These are phyloP conservation scores for Chaetomiaceae sp. DNA, from an alignment of 2,329 filamentous ascomycete species.

Conservation along the genomic window DNA sequence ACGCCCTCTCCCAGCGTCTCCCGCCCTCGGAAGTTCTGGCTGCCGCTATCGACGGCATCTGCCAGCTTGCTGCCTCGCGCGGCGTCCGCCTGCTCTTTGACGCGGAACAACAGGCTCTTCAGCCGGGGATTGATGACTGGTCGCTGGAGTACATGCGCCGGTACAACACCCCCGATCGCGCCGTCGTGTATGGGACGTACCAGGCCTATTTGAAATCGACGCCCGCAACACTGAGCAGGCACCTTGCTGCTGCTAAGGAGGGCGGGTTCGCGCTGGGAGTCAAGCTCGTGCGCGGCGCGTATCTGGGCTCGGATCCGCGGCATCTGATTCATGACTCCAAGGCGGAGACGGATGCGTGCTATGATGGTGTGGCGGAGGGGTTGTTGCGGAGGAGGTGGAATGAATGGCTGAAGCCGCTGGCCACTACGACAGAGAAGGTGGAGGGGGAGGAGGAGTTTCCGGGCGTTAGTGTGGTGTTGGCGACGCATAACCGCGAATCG, in stretches of 20 bases:
- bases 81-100: slow-evolving; percentile 76
- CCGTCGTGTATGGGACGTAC: slow-evolving; percentile 76
- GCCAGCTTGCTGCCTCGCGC: slow-evolving; percentile 63
- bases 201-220: slow-evolving; percentile 69
- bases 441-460: slow-evolving; percentile 45
- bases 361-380: slow-evolving; percentile 65
- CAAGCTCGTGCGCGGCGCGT: slow-evolving; percentile 73
- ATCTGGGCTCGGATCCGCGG: slow-evolving; percentile 65
- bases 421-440: no score
- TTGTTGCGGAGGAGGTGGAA: slow-evolving; percentile 63
- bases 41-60: slow-evolving; percentile 68
- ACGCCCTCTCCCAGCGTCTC: slow-evolving; percentile 58
- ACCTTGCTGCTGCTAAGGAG: slow-evolving; percentile 55
- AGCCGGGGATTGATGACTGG: slow-evolving; percentile 77
- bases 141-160: slow-evolving; percentile 70
- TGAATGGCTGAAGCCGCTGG: slow-evolving; percentile 43
- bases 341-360: slow-evolving; percentile 64
- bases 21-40: slow-evolving; percentile 61
- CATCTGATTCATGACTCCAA: slow-evolving; percentile 69
- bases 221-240: slow-evolving; percentile 51
- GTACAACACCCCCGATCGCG: slow-evolving; percentile 63
- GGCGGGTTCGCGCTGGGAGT: slow-evolving; percentile 65
- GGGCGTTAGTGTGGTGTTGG: slow-evolving; percentile 62
- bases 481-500: slow-evolving; percentile 75
- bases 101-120: slow-evolving; percentile 76